Conservation (phyloP, 2,329 filamentous ascomycete genomes). For the Balansia obtecta region DNA sequence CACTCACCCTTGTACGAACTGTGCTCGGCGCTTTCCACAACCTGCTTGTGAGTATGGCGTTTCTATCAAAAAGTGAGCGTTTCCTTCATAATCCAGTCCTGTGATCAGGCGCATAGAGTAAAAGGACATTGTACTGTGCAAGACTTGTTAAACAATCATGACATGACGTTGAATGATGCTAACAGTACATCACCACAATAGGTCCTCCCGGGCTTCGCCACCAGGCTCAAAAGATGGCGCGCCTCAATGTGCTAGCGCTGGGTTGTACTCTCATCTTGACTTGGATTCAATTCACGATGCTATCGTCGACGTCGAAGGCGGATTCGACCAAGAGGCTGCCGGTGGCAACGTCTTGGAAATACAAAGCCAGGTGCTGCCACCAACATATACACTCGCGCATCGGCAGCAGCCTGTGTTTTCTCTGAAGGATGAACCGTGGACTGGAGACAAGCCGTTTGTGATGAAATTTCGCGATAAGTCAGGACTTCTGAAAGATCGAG, state of each 20-base stretch:
- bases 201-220: constrained; percentile 1
- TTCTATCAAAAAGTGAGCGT: constrained; percentile 12
- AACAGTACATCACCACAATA: neutral
- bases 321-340: constrained; percentile 3
- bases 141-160: neutral
- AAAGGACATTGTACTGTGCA: no score
- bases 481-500: constrained; percentile 14
- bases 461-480: constrained; percentile 15
- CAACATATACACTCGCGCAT: constrained; percentile 3
- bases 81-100: neutral
- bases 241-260: constrained; percentile 6
- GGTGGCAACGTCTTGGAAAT: constrained; percentile 5
- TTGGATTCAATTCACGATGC: constrained; percentile 21
- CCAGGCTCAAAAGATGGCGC: constrained; percentile 10
- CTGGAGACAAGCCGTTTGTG: constrained; percentile 12
- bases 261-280: constrained; percentile 25
- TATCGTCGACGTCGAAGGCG: constrained; percentile 19
- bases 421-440: constrained; percentile 6
- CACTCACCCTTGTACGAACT: constrained; percentile 41
- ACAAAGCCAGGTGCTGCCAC: constrained; percentile 2
- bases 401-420: constrained; percentile 4
- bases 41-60: constrained; percentile 34
- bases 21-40: constrained; percentile 37
- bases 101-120: neutral
- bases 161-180: neutral